Base-by-base conservation (phyloP, 1,284 basidiomycete genomes). In the Malassezia globosa region DNA sequence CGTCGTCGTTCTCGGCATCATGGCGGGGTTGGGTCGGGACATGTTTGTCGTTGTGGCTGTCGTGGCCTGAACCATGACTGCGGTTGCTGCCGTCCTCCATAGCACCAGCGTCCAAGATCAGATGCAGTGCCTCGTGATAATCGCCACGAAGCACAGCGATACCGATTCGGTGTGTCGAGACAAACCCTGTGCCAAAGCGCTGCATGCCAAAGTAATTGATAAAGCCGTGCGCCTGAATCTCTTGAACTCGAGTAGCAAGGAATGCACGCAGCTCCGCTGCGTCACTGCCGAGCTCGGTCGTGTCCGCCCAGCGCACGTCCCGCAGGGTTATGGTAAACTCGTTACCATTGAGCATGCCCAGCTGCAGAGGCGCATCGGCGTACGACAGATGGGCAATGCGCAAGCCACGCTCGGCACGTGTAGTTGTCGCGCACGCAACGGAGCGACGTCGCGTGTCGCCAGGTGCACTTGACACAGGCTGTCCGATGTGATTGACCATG, bases 171-270 rank as follows among this genome's bases (percentile, higher is more conserved):
- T 99, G 92, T 1, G 94, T 96, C 1, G 92, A 88, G 23, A 97
- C 83, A 10, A 87, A 82, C 6, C 92, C 88, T 1, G 92, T 97
- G 25, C 94, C 94, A 73, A 99, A 99, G 14, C 94, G 82, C 71
- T 99, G 94, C 92, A 97, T 95, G 33, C 89, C 92, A 69, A 94
- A 99, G 69, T 95, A 99, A 72, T 99, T 99, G 72, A 99, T 85
- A 73, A 96, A 96, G 0, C 94, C 94, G 46, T 80, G 81, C 39
- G 78, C 75, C 70, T 87, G 84, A 46, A 97, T 78, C 2, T 80
- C 82, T 8, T 13, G 14, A 5, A 43, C 50, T 5, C 41, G 44
- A 24, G 37, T 21, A n/a, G 78, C 76, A 77, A 97, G 79, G 0
- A 84, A 83, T 48, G 77, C 76, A 58, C 87, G 81, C 37, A 96